A percentile compares a stretch with the other conserved stretches of the same genome.
These are phyloP conservation scores for Picocystis sp. DNA, from an alignment of 163 green algal genomes.

Conservation along the genomic window DNA sequence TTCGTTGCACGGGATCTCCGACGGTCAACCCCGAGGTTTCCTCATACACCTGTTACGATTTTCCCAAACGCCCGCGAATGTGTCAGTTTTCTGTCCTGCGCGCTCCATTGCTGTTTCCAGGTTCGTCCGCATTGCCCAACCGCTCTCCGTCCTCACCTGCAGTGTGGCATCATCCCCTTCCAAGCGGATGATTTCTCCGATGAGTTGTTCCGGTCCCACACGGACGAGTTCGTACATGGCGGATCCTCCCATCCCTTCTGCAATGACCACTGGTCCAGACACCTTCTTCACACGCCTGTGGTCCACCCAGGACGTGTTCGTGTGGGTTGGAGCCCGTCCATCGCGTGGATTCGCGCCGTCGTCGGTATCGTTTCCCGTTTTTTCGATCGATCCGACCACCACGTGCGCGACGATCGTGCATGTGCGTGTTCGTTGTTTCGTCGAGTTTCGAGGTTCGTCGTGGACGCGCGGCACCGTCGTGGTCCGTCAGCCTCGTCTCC, in stretches of 20 bases:
- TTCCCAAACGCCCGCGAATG: background rate
- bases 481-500: no score
- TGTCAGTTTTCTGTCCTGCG: background rate
- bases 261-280: slow-evolving; percentile 90
- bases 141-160: slow-evolving; percentile 44
- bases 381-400: no score
- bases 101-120: background rate
- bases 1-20: slow-evolving; percentile 8
- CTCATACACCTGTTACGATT: slow-evolving; percentile 72
- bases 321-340: no score
- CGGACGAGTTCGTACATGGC: slow-evolving; percentile 99
- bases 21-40: slow-evolving; percentile 93
- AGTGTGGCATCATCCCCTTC: slow-evolving; percentile 94
- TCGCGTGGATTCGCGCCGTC: no score
- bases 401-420: no score
- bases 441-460: no score
- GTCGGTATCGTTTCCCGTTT: no score
- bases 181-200: slow-evolving; percentile 97
- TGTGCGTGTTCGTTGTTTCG: no score
- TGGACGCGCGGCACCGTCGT: no score
- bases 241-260: slow-evolving; percentile 74
- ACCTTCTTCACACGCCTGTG: slow-evolving; percentile 36
- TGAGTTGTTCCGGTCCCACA: slow-evolving; percentile 81
- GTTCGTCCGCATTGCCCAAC: background rate
- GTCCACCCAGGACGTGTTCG: no score